Evolutionary conservation across 202 grass and related monocot species (phyloP).

Genomic region (Musa balbisiana): DNA sequence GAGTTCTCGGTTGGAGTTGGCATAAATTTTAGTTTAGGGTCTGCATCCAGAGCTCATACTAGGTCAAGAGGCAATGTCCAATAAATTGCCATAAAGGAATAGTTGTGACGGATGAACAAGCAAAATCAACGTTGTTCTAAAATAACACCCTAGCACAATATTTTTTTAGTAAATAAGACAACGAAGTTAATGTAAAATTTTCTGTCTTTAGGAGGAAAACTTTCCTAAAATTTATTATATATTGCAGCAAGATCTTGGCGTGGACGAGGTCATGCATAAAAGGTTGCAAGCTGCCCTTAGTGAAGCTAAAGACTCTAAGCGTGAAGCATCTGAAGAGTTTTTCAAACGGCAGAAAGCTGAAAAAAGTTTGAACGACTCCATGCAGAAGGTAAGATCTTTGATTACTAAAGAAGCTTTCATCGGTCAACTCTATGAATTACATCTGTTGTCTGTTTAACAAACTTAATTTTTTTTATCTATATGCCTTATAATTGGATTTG

Average conservation of each 20-base stretch:
- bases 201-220: background rate
- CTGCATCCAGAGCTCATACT: background rate
- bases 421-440: constrained; percentile 7
- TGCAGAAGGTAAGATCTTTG: constrained; percentile 31
- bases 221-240: constrained; percentile 3
- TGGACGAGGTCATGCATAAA: constrained; percentile 7
- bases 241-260: constrained; percentile 22
- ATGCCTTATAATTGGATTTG: background rate
- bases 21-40: no score
- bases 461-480: background rate
- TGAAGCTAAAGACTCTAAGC: constrained; percentile 33
- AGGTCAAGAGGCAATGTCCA: background rate
- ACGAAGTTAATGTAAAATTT: background rate
- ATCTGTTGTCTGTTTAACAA: constrained; percentile 5
- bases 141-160: background rate
- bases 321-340: constrained; percentile 52
- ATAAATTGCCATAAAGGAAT: background rate
- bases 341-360: constrained; percentile 36
- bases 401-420: constrained; percentile 1
- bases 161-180: background rate
- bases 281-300: constrained; percentile 34
- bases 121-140: background rate
- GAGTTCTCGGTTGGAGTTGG: no score
- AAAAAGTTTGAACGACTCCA: constrained; percentile 33
- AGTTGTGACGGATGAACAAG: background rate